phyloP scores from a whole-genome alignment of 1,284 basidiomycete genomes.

The Malassezia restricta region DNA sequence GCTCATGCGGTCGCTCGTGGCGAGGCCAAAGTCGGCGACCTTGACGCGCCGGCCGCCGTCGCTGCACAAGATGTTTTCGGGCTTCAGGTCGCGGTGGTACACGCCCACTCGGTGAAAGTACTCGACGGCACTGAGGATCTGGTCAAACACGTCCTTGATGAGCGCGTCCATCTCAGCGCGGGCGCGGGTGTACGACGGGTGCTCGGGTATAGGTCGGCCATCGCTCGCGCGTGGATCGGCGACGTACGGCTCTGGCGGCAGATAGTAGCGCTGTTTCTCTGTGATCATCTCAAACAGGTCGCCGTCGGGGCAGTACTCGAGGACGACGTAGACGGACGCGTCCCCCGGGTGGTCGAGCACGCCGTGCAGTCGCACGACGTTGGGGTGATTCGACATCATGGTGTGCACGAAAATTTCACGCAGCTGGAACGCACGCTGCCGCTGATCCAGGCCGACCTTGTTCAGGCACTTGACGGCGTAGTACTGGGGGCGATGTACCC shows the following conservation, averaged over 20 bases:
- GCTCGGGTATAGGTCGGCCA: conserved; percentile 20
- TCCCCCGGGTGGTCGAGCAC: conserved; percentile 59
- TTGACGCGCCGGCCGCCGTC: conserved; percentile 62
- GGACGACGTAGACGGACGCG: conserved; percentile 54
- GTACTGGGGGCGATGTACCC: conserved; percentile 16
- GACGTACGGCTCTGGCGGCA: conserved; percentile 12
- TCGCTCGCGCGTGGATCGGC: conserved; percentile 21
- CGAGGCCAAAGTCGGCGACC: conserved; percentile 92
- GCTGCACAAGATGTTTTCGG: conserved; percentile 88
- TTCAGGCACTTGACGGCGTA: conserved; percentile 76
- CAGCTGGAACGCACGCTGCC: conserved; percentile 67
- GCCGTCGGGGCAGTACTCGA: conserved; percentile 66
- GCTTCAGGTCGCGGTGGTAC: conserved; percentile 94
- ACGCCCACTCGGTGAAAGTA: conserved; percentile 62
- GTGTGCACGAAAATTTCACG: conserved; percentile 57
- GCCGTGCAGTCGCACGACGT: conserved; percentile 77
- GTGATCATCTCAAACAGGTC: conserved; percentile 75
- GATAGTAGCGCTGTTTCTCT: conserved; percentile 57
- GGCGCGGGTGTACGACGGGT: background rate
- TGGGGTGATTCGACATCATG: conserved; percentile 60
- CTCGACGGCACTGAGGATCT: conserved; percentile 79
- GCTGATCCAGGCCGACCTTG: conserved; percentile 55
- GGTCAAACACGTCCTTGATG: conserved; percentile 40
- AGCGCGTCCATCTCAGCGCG: conserved; percentile 31
- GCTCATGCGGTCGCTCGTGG: conserved; percentile 74